Evolutionary conservation across 305 asterid species (phyloP), one percentile per base, ranked within the genome.

Genomic region (Coffea humblotiana): DNA sequence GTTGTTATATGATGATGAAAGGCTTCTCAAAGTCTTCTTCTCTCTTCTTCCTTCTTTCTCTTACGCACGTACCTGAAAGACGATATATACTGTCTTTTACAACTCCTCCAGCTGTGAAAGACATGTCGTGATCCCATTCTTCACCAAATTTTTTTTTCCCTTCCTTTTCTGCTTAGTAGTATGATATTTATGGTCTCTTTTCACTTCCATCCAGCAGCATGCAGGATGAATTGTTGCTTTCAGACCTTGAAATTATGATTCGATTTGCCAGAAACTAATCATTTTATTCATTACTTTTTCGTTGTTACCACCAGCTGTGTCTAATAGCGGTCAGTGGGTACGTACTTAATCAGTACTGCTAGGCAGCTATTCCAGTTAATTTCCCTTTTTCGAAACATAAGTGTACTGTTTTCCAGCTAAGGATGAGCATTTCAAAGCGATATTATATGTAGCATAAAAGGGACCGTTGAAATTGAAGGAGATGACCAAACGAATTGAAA

Each of bases 151-250:
- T 65, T 27, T 37, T 3, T 37, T 37, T 0, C 40, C 40, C 43
- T 51, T 79, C 6, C 40, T 71, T 29, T 29, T 29, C 32, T 29
- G 32, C 1, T 29, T 29, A 29, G 32, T 0, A 29, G 32, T 29
- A 29, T 29, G 72, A 47, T 72, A 63, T 63, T 63, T 12, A 29
- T 45, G 56, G 29, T 45, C 32, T 56, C 71, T 80, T 67, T 61
- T 67, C 72, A 58, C 52, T 81, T 81, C 74, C 32, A 63, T 79
- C 71, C 80, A 47, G 51, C 84, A 67, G 51, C 84, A 67, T 81
- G 80, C 81, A 82, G 45, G 27, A 54, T 21, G 85, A 78, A 19
- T 37, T 43, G 85, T 82, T 74, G 67, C 85, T 78, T 78, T 82
- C 85, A 74, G 65, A 67, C 47, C 37, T 37, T 14, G 18, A 43